phyloP scores from a whole-genome alignment of 1,284 basidiomycete species.

The Uromyces viciae-fabae region DNA sequence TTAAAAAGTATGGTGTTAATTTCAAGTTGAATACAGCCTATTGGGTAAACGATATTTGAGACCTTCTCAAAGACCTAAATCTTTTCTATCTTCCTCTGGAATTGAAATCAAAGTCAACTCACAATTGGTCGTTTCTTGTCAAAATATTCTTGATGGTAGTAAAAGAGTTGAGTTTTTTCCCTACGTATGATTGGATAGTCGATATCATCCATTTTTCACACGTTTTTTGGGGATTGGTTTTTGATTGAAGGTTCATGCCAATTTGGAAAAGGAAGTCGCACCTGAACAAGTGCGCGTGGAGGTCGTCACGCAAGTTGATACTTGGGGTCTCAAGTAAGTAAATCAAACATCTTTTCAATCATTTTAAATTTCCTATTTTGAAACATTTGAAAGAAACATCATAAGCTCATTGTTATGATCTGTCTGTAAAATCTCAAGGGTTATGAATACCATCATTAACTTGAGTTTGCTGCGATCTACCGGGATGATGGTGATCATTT shows the following conservation, averaged over 20 bases:
- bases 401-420: background rate
- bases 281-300: slow-evolving; percentile 15
- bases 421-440: too few species aligned
- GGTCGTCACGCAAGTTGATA: slow-evolving; percentile 20
- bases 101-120: slow-evolving; percentile 13
- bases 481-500: slow-evolving; percentile 42
- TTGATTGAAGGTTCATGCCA: slow-evolving; percentile 27
- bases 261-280: slow-evolving; percentile 38
- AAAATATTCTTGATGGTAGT: slow-evolving; percentile 35
- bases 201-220: too few species aligned
- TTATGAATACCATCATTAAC: slow-evolving; percentile 34
- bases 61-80: slow-evolving; percentile 14
- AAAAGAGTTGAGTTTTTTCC: too few species aligned
- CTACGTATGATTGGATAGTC: too few species aligned
- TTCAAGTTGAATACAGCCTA: slow-evolving; percentile 41
- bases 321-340: slow-evolving; percentile 38
- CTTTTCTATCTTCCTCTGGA: slow-evolving; percentile 6
- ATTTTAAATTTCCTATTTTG: background rate
- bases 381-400: background rate
- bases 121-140: slow-evolving; percentile 9
- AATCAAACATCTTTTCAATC: too few species aligned
- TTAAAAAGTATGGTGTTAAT: slow-evolving; percentile 34
- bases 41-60: slow-evolving; percentile 28
- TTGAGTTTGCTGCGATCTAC: slow-evolving; percentile 12
- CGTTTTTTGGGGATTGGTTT: too few species aligned